Conservation (phyloP, 257 asterid species). For the Capsicum chinense region DNA sequence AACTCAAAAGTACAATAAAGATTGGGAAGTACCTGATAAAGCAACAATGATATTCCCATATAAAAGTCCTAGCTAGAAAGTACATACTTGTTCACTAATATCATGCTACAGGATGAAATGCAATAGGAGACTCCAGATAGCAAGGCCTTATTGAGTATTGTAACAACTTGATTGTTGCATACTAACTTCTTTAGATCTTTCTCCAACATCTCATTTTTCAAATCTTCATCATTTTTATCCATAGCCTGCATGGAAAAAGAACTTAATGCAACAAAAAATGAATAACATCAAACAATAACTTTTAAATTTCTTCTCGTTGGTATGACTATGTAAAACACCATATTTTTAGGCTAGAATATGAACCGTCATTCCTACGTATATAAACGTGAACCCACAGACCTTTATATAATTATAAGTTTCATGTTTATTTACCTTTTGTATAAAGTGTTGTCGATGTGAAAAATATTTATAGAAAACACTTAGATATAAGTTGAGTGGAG, state of each 20-base stretch:
- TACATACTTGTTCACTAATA: slow-evolving; percentile 85
- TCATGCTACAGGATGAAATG: slow-evolving; percentile 89
- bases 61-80: slow-evolving; percentile 86
- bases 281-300: neutral
- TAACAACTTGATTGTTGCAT: slow-evolving; percentile 47
- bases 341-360: too few species aligned
- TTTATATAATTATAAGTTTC: too few species aligned
- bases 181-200: slow-evolving; percentile 54
- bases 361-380: too few species aligned
- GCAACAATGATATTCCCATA: slow-evolving; percentile 91
- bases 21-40: slow-evolving; percentile 70
- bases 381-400: too few species aligned
- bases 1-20: neutral
- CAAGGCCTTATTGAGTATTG: slow-evolving; percentile 65
- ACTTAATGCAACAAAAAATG: slow-evolving; percentile 23
- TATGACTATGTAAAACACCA: neutral
- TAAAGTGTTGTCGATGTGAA: too few species aligned
- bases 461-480: too few species aligned
- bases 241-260: slow-evolving; percentile 54
- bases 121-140: slow-evolving; percentile 84
- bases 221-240: slow-evolving; percentile 53
- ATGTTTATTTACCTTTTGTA: too few species aligned
- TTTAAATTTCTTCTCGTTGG: neutral
- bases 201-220: slow-evolving; percentile 64
- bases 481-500: too few species aligned